phyloP scores from a whole-genome alignment of 2,329 filamentous ascomycete species.

The Hawksworthiomyces lignivorus region DNA sequence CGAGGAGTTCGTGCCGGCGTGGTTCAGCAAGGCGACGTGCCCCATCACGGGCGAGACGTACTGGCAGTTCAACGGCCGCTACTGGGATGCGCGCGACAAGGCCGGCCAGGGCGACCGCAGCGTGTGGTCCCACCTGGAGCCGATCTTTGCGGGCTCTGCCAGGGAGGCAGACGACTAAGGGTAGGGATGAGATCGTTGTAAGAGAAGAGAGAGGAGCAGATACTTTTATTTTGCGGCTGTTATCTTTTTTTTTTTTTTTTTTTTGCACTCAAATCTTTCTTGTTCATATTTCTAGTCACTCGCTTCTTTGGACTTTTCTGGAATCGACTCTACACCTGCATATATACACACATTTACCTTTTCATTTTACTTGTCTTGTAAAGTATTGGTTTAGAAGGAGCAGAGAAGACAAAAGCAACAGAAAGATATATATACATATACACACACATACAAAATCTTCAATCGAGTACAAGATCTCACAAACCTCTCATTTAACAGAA shows the following conservation, averaged over 20 bases:
- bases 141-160: slow-evolving; percentile 47
- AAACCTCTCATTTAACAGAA: too few relatives aligned
- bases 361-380: too few relatives aligned
- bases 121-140: slow-evolving; percentile 66
- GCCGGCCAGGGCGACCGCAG: slow-evolving; percentile 51
- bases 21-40: slow-evolving; percentile 71
- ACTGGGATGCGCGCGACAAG: slow-evolving; percentile 69
- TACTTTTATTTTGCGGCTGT: background rate
- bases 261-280: background rate
- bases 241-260: background rate
- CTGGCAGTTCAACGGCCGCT: slow-evolving; percentile 83
- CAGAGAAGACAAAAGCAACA: background rate
- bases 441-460: too few relatives aligned
- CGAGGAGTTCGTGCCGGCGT: slow-evolving; percentile 74
- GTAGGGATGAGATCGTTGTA: too few relatives aligned
- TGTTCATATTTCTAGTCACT: too few relatives aligned
- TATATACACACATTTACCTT: too few relatives aligned
- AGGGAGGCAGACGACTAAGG: too few relatives aligned
- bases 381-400: too few relatives aligned
- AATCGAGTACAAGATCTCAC: too few relatives aligned
- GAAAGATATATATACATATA: too few relatives aligned
- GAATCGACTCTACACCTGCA: too few relatives aligned
- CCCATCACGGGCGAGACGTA: slow-evolving; percentile 78
- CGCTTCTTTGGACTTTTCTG: too few relatives aligned
- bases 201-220: background rate